Base-by-base conservation (phyloP, 2,329 filamentous ascomycete species). In the Verruconis gallopava region DNA sequence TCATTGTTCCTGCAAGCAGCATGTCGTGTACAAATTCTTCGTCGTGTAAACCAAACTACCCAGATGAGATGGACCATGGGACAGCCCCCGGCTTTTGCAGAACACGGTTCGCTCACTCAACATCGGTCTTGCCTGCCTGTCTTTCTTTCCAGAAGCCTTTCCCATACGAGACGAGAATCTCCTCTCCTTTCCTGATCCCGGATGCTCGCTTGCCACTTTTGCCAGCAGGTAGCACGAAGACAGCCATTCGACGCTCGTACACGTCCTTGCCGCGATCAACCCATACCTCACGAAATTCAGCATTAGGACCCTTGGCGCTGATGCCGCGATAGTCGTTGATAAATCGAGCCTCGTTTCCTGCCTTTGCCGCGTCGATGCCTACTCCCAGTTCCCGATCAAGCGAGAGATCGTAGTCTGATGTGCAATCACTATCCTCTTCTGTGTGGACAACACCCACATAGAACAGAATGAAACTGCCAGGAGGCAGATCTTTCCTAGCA, bases 261-360 rank as follows among this genome's bases (percentile, higher is more conserved):
- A 55, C 57, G 21, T 57, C 58, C 46, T 57, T 47, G 6, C 52
- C 51, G 32, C 60, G 33, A 45, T 63, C 51, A 49, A 64, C 51
- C 40, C 55, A 55, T 18, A 61, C 54, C 38, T 67, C 63, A 18
- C 60, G 53, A 43, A 67, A 67, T 44, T 67, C 64, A 21, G 63
- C 63, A 44, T 60, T 62, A 5, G 62, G 59, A n/a, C 50, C 50
- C 1, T 51, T 45, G 2, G 58, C 54, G 12, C 48, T 38, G 5
- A 72, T 58, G 14, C 69, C 66, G 43, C 69, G 61, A 51, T 72
- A 73, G 51, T 73, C 69, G 47, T 73, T 73, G 46, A 68, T 63
- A 48, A 69, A 72, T 34, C 69, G 57, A 3, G 65, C 63, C 48
- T 72, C 68, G 47, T 72, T 72, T 20, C 69, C 69, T 47, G 62